Conservation (phyloP, 2,329 filamentous ascomycete species). For the Fusarium bactridioides region DNA sequence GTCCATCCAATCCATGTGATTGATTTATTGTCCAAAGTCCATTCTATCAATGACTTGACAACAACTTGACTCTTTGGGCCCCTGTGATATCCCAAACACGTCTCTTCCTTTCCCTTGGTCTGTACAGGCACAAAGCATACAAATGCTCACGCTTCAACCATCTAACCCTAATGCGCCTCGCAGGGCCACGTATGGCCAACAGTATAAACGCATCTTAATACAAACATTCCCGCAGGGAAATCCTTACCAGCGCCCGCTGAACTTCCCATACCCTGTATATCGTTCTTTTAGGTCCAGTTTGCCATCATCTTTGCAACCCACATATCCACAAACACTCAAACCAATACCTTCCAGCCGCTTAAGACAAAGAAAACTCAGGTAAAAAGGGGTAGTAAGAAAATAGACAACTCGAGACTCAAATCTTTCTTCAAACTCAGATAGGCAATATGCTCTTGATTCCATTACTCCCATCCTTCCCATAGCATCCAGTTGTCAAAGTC, state of each 20-base stretch:
- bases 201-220: slow-evolving; percentile 18
- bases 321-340: slow-evolving; percentile 22
- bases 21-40: background rate
- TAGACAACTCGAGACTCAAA: background rate
- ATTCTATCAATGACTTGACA: slow-evolving; percentile 8
- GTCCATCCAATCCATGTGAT: background rate
- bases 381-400: background rate
- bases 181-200: slow-evolving; percentile 5
- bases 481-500: slow-evolving; percentile 49
- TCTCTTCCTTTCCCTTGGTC: background rate
- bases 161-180: slow-evolving; percentile 29
- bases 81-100: background rate
- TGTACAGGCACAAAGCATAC: slow-evolving; percentile 18
- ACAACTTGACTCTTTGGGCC: background rate
- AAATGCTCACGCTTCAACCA: slow-evolving; percentile 11
- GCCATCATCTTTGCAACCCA: slow-evolving; percentile 24
- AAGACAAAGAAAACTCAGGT: slow-evolving; percentile 13
- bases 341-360: background rate
- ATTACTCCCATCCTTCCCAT: slow-evolving; percentile 52
- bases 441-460: background rate
- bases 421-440: background rate
- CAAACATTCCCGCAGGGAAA: slow-evolving; percentile 4
- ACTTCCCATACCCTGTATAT: slow-evolving; percentile 15
- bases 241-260: slow-evolving; percentile 37
- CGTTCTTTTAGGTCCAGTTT: slow-evolving; percentile 10